Percentiles rank a stretch among this genome's conserved stretches.
Conservation (phyloP, 208 protist genomes). For the Phytomonas sp. region DNA sequence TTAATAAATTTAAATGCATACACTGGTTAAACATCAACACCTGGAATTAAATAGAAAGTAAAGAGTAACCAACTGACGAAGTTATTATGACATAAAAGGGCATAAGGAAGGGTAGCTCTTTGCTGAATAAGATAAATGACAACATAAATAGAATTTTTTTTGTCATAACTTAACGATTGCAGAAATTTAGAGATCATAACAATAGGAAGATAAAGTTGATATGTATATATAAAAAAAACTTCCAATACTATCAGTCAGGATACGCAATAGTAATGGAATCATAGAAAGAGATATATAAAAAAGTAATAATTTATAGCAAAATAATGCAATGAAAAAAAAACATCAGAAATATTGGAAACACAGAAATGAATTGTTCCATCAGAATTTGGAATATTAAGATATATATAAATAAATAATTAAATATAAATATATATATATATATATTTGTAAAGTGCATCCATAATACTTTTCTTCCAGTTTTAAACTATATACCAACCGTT, state of each 20-base stretch:
- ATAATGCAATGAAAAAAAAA: constrained; percentile 4
- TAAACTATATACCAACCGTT: neutral
- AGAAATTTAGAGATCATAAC: neutral
- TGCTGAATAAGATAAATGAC: neutral
- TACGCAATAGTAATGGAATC: neutral
- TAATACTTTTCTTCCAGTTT: neutral
- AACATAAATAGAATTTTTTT: constrained; percentile 1
- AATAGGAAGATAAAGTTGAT: neutral
- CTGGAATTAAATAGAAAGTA: neutral
- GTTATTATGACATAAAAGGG: constrained; percentile 4
- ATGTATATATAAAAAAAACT: neutral
- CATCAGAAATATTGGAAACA: neutral
- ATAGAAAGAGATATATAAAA: constrained; percentile 5
- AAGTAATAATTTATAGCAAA: neutral
- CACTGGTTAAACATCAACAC: neutral
- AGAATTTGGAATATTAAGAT: neutral
- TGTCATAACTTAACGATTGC: neutral
- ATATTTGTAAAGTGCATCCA: constrained; percentile 1
- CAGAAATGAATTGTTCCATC: neutral
- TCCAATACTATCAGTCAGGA: neutral
- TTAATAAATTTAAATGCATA: constrained; percentile 12
- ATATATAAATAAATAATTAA: constrained; percentile 2
- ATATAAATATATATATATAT: constrained; percentile 9
- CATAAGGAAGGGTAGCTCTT: neutral
- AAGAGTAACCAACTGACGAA: neutral